phyloP scores from a whole-genome alignment of 148 eudicot genomes.

The Fagopyrum tataricum region DNA sequence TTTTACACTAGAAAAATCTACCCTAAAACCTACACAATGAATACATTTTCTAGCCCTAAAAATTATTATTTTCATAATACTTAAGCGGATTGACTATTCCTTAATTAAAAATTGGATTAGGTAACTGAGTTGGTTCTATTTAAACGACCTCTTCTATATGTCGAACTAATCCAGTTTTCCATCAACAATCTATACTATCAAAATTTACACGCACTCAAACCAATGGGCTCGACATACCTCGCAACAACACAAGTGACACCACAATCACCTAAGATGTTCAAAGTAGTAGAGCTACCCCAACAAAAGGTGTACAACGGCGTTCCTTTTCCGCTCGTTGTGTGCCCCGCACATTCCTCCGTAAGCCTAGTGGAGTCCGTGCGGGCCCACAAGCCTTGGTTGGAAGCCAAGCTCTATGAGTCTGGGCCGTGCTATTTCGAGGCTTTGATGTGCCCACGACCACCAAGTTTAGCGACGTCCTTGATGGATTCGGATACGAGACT shows the following conservation, averaged over 20 bases:
- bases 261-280: background rate
- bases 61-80: too few species aligned
- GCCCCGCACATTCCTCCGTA: background rate
- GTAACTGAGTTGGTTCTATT: too few species aligned
- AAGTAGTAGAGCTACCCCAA: background rate
- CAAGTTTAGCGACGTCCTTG: background rate
- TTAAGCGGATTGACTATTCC: too few species aligned
- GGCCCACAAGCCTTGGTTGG: constrained; percentile 1
- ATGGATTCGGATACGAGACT: background rate
- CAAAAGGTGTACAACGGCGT: constrained; percentile 4
- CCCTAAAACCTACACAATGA: too few species aligned
- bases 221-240: background rate
- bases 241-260: background rate
- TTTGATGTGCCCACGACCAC: background rate
- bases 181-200: background rate
- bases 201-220: background rate
- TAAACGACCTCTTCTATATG: too few species aligned
- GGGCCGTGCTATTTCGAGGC: constrained; percentile 8
- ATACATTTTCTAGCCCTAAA: too few species aligned
- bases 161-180: too few species aligned
- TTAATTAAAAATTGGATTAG: too few species aligned
- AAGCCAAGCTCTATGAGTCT: background rate
- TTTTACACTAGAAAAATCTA: too few species aligned
- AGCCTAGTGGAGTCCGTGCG: background rate
- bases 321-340: background rate